Conservation (phyloP, 768 basidiomycete genomes). For the Suillus clintonianus region DNA sequence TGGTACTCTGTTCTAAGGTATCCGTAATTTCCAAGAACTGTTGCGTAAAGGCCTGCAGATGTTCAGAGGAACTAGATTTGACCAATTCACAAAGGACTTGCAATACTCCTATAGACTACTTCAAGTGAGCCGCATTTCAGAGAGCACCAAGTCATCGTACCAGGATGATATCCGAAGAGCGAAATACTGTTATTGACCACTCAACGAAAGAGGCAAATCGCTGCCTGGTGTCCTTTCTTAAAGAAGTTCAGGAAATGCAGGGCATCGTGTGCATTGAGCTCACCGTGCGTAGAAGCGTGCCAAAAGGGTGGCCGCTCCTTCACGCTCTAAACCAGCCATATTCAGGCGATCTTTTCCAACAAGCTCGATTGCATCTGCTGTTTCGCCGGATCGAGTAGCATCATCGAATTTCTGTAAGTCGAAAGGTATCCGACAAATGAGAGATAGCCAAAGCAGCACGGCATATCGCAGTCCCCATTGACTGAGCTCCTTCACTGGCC, state of each 20-base stretch:
- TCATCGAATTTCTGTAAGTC: slow-evolving; percentile 86
- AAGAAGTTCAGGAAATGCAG: slow-evolving; percentile 2
- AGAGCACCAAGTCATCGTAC: slow-evolving; percentile 36
- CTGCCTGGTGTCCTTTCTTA: slow-evolving; percentile 59
- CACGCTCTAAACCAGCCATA: slow-evolving; percentile 81
- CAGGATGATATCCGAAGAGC: slow-evolving; percentile 46
- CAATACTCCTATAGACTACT: slow-evolving; percentile 67
- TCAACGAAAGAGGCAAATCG: slow-evolving; percentile 55
- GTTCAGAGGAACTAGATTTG: slow-evolving; percentile 61
- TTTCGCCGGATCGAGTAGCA: slow-evolving; percentile 47
- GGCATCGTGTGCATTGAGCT: slow-evolving; percentile 17
- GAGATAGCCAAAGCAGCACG: slow-evolving; percentile 88
- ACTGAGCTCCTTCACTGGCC: slow-evolving; percentile 39
- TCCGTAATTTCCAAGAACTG: slow-evolving; percentile 48
- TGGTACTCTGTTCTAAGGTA: slow-evolving; percentile 40
- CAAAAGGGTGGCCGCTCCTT: slow-evolving; percentile 79
- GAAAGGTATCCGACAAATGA: slow-evolving; percentile 94
- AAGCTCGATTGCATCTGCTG: slow-evolving; percentile 56
- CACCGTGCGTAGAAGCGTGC: slow-evolving; percentile 82
- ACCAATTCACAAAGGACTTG: slow-evolving; percentile 70
- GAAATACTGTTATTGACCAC: slow-evolving; percentile 44
- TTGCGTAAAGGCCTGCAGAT: slow-evolving; percentile 45
- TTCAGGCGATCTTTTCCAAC: slow-evolving; percentile 59
- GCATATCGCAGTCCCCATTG: slow-evolving; percentile 87
- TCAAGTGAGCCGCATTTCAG: slow-evolving; percentile 3